Percentiles rank a stretch among this genome's conserved stretches.
These are phyloP conservation scores for Sporothrix luriei DNA, from an alignment of 2,329 filamentous ascomycete genomes.

Conservation along the genomic window DNA sequence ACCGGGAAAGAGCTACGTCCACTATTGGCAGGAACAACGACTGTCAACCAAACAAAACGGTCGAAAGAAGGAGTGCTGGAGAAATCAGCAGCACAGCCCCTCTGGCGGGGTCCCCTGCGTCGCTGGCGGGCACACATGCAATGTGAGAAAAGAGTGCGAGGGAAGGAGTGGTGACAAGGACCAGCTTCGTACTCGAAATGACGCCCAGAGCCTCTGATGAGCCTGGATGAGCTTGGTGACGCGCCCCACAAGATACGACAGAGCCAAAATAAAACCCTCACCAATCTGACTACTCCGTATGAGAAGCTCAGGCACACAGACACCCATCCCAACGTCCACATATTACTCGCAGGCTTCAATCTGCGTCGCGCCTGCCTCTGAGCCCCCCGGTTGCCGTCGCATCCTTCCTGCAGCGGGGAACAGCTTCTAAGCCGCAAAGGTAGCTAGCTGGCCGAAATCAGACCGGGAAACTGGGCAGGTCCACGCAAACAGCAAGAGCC, in stretches of 20 bases:
- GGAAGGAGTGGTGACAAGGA: not conserved
- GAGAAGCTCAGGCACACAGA: not conserved
- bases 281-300: not conserved
- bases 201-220: not conserved
- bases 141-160: conserved; percentile 4
- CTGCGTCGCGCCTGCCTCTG: not conserved
- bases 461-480: conserved; percentile 17
- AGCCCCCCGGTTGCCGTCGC: conserved; percentile 7
- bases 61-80: conserved; percentile 20
- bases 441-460: conserved; percentile 23
- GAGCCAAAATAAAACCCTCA: conserved; percentile 24
- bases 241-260: not conserved
- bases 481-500: not conserved
- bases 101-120: conserved; percentile 22
- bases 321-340: not conserved
- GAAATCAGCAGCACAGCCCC: conserved; percentile 29
- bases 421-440: conserved; percentile 24
- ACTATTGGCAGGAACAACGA: conserved; percentile 27
- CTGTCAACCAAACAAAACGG: conserved; percentile 24
- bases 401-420: conserved; percentile 19
- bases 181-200: conserved; percentile 13
- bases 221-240: not conserved
- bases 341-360: conserved; percentile 7
- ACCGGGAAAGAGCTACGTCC: conserved; percentile 24
- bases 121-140: not conserved